Conservation (phyloP, 2,329 filamentous ascomycete species). For the Acrodontium crateriforme region DNA sequence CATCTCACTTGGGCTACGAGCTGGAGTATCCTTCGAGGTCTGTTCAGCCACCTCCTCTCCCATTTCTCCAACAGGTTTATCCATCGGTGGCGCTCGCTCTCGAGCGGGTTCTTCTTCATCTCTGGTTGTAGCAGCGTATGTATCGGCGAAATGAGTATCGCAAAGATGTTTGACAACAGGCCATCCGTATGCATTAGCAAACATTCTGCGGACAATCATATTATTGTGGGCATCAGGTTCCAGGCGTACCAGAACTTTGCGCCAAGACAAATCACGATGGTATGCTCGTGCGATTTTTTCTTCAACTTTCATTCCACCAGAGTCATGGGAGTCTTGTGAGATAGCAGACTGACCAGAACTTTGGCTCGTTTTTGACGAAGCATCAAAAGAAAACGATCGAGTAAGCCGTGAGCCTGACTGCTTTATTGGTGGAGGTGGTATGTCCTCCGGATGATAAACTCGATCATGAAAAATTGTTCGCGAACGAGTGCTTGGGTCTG, state of each 20-base stretch:
- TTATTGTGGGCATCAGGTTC: constrained; percentile 98
- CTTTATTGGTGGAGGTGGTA: constrained; percentile 59
- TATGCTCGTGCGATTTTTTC: constrained; percentile 97
- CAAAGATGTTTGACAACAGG: constrained; percentile 90
- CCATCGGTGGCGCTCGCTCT: constrained; percentile 51
- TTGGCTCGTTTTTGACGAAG: constrained; percentile 5
- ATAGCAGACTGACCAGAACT: constrained; percentile 3
- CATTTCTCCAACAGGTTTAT: constrained; percentile 34
- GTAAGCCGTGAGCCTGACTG: constrained; percentile 16
- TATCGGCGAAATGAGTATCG: constrained; percentile 83
- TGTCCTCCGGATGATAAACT: constrained; percentile 85
- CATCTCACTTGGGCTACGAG: constrained; percentile 34
- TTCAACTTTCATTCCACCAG: constrained; percentile 71
- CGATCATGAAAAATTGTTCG: constrained; percentile 95
- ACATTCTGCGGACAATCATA: constrained; percentile 90
- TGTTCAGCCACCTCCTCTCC: constrained; percentile 26
- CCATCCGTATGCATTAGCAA: constrained; percentile 95
- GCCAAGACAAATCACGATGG: constrained; percentile 82
- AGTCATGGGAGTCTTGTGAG: constrained; percentile 26
- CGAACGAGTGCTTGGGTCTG: constrained; percentile 67
- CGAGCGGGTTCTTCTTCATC: constrained; percentile 53
- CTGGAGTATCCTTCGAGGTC: constrained; percentile 22
- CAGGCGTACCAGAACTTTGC: constrained; percentile 87
- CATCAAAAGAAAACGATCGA: constrained; percentile 26
- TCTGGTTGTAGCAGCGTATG: constrained; percentile 47